Evolutionary conservation across 768 basidiomycete species (phyloP).

Genomic region (Sporobolomyces phaffii): DNA sequence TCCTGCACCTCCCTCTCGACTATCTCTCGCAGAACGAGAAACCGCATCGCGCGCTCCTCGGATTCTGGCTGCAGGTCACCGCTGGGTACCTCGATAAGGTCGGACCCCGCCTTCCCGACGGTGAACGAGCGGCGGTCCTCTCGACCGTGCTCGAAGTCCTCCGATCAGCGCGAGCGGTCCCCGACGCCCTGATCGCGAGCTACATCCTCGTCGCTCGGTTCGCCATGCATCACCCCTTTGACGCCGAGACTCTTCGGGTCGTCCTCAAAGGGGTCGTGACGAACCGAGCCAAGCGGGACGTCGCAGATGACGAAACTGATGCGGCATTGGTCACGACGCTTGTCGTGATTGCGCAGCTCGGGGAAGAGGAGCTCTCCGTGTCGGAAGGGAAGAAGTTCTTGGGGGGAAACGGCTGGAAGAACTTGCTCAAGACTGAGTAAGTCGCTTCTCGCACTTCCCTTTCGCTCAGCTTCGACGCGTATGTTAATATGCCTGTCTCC

Average conservation of each 20-base stretch:
- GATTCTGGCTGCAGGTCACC: constrained; percentile 72
- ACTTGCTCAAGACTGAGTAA: constrained; percentile 43
- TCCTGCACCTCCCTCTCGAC: constrained; percentile 59
- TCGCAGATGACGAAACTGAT: constrained; percentile 34
- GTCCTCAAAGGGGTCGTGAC: constrained; percentile 55
- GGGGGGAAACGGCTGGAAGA: constrained; percentile 47
- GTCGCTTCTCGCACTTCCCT: neutral
- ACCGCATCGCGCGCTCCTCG: constrained; percentile 63
- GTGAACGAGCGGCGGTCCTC: constrained; percentile 40
- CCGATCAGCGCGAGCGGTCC: constrained; percentile 21
- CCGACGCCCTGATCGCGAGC: constrained; percentile 44
- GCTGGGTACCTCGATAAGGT: constrained; percentile 68
- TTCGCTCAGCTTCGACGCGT: constrained; percentile 29
- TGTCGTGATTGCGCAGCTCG: constrained; percentile 54
- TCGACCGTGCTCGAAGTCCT: constrained; percentile 41
- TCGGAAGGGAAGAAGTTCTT: constrained; percentile 57
- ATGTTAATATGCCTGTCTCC: neutral
- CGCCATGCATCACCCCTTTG: constrained; percentile 60
- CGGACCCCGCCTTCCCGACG: constrained; percentile 46
- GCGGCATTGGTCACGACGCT: constrained; percentile 56
- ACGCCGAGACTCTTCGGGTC: constrained; percentile 57
- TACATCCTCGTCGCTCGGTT: constrained; percentile 68
- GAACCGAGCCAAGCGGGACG: constrained; percentile 48
- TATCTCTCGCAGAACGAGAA: constrained; percentile 50
- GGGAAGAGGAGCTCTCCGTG: constrained; percentile 44